Evolutionary conservation across 1,284 basidiomycete species (phyloP), one percentile per base, ranked within the genome.

Genomic region (Fomitopsis palustris): DNA sequence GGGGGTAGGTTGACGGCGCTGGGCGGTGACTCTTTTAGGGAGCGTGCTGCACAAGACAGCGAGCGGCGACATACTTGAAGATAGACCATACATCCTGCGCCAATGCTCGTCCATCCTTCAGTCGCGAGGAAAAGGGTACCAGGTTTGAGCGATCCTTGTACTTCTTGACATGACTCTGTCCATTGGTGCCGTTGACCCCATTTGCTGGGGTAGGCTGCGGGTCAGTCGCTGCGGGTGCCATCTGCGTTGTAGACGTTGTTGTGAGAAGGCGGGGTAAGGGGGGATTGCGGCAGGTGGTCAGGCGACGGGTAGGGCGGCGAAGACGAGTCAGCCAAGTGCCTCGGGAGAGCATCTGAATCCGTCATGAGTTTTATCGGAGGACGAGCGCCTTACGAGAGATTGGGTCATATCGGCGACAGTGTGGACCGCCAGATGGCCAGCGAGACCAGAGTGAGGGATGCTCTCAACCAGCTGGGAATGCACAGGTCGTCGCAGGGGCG

Each of bases 51-150:
- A 23, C 8, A 43, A 6, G 41, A 9, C 19, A 55, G 9, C 10
- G 8, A 35, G 19, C 33, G 23, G 31, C 2, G 35, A 21, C 21
- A 33, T 67, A 95, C 93, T 93, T 95, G 84, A 86, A 96, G 71
- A 95, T 93, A 3, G 92, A 91, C 93, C 93, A 96, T 35, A 96
- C 93, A 75, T 96, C 93, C 73, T 89, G 83, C 10, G 83, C 86
- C 39, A 93, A 74, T 1, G 91, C 90, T 39, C 90, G 81, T 21
- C 91, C 91, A 41, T 90, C 86, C 63, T 72, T 77, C 62, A 93
- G 77, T 53, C 90, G 81, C 1, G 85, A 86, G 1, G 90, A 87
- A 70, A 85, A 83, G 2, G 84, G 78, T 53, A 92, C 77, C 58
- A 83, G 77, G 47, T 79, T 78, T 4, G 77, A 78, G 54, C 81